These are phyloP conservation scores for Daphne laureola DNA, from an alignment of 441 rosid genomes.

Conservation along the genomic window DNA sequence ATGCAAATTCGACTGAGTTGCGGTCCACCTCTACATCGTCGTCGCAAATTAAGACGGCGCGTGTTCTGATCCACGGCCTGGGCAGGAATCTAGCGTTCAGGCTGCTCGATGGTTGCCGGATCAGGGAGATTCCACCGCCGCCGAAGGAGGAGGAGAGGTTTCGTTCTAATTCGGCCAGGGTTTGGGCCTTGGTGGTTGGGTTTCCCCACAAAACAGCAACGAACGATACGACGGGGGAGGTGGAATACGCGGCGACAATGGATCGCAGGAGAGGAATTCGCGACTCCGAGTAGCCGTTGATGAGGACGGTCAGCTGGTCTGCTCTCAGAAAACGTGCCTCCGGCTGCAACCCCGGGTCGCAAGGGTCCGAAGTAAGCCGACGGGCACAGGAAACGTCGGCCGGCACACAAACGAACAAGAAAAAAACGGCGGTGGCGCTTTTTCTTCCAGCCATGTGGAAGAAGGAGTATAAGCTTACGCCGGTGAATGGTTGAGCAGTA, in stretches of 20 bases:
- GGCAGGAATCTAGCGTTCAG: conserved; percentile 79
- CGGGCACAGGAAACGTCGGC: conserved; percentile 19
- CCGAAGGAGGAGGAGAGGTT: conserved; percentile 59
- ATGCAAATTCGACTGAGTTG: conserved; percentile 64
- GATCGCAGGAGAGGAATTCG: conserved; percentile 73
- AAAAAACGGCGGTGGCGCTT: neutral
- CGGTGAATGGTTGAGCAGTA: too few relatives aligned
- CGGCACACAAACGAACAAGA: conserved; percentile 5
- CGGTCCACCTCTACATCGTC: conserved; percentile 80
- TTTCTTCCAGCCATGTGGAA: neutral
- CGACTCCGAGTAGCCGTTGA: conserved; percentile 75
- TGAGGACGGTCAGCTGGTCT: conserved; percentile 77
- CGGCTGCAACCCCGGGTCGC: conserved; percentile 25
- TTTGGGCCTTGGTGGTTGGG: conserved; percentile 41
- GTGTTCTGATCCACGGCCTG: conserved; percentile 39
- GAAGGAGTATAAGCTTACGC: too few relatives aligned
- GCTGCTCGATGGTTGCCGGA: conserved; percentile 62
- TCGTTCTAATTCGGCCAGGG: conserved; percentile 40
- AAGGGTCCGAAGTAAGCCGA: conserved; percentile 27
- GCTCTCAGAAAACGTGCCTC: conserved; percentile 35
- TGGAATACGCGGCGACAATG: conserved; percentile 56
- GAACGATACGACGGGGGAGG: conserved; percentile 50
- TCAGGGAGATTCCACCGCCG: conserved; percentile 47
- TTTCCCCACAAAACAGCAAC: conserved; percentile 85
- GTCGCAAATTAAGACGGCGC: conserved; percentile 69